Evolutionary conservation across 345 rosid species (phyloP).

Genomic region (Euclidium syriacum): DNA sequence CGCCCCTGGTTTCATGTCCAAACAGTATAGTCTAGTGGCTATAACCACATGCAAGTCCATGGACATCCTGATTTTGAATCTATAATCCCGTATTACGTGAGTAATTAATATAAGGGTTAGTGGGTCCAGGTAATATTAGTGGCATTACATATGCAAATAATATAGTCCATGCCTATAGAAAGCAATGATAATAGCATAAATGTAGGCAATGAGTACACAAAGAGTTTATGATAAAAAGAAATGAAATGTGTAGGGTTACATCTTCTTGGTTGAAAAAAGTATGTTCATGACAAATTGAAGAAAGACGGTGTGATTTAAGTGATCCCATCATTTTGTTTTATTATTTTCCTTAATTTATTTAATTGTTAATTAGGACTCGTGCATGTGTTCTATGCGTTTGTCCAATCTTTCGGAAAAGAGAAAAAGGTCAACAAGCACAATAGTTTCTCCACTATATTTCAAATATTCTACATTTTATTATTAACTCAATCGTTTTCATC

Average conservation of each 20-base stretch:
- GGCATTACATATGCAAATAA: constrained; percentile 24
- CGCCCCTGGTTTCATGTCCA: too few species aligned
- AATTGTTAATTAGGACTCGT: constrained; percentile 20
- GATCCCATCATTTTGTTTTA: constrained; percentile 28
- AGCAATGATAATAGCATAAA: constrained; percentile 35
- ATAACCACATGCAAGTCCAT: constrained; percentile 14
- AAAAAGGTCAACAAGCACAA: constrained; percentile 30
- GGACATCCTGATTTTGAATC: constrained; percentile 1
- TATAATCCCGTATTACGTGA: not conserved
- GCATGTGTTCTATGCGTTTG: constrained; percentile 33
- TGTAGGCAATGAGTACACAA: constrained; percentile 34
- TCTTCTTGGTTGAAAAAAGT: constrained; percentile 29
- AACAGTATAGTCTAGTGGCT: not conserved
- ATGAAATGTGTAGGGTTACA: constrained; percentile 32
- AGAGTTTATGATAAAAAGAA: constrained; percentile 28
- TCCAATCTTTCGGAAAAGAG: constrained; percentile 19
- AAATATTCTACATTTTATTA: constrained; percentile 3
- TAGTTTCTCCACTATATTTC: constrained; percentile 28
- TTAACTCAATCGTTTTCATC: not conserved
- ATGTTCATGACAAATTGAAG: constrained; percentile 20
- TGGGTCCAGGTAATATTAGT: constrained; percentile 1
- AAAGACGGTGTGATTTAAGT: constrained; percentile 25
- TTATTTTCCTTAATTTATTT: not conserved
- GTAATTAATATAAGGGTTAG: not conserved
- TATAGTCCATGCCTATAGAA: constrained; percentile 31